Evolutionary conservation across 1,284 basidiomycete genomes (phyloP).

Genomic region (Pascua sp.): DNA sequence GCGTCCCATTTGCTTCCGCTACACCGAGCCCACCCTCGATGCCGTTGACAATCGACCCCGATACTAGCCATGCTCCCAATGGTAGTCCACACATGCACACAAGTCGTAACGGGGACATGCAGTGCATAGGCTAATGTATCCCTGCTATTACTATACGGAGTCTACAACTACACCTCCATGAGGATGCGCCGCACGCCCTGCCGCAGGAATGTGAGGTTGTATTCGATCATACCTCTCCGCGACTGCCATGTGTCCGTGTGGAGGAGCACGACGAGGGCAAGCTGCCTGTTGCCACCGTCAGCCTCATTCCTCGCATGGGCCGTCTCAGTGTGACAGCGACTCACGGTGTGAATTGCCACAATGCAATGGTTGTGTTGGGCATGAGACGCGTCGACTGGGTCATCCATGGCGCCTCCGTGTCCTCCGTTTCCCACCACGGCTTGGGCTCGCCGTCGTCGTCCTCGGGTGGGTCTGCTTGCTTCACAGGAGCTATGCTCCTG

Average conservation of each 20-base stretch:
- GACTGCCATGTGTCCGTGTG: conserved; percentile 74
- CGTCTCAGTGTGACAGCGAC: conserved; percentile 25
- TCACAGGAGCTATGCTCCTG: background rate
- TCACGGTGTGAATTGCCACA: conserved; percentile 77
- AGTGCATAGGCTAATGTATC: background rate
- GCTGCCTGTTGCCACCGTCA: conserved; percentile 39
- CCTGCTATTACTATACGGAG: background rate
- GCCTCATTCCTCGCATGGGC: background rate
- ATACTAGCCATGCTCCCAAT: no score
- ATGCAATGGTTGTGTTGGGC: conserved; percentile 71
- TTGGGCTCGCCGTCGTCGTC: background rate
- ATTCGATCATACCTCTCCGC: conserved; percentile 79
- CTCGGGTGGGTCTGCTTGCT: background rate
- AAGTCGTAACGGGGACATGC: no score
- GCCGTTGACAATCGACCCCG: no score
- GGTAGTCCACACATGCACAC: no score
- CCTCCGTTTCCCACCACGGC: conserved; percentile 47
- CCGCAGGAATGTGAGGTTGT: conserved; percentile 83
- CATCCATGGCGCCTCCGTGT: conserved; percentile 46
- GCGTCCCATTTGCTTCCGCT: no score
- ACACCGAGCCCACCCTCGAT: no score
- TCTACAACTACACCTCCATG: conserved; percentile 25
- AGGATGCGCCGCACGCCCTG: conserved; percentile 52
- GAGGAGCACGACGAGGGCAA: conserved; percentile 77
- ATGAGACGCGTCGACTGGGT: conserved; percentile 37